Evolutionary conservation across 1,284 basidiomycete genomes (phyloP).

Genomic region (Albatrellus sp.): DNA sequence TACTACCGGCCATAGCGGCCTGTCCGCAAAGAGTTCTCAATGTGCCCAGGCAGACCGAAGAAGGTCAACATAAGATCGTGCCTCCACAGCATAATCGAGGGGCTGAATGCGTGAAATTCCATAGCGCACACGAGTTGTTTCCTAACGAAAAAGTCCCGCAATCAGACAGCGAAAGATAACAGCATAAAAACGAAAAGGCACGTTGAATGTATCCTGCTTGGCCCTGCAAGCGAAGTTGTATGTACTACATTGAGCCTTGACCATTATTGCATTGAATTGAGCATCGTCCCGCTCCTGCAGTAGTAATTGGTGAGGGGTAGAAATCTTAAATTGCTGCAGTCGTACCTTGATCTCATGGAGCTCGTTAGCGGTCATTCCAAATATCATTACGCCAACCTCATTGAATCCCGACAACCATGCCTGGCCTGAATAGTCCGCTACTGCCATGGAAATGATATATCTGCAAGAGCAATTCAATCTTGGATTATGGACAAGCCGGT

Average conservation of each 20-base stretch:
- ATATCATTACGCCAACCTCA: slow-evolving; percentile 71
- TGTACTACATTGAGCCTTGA: slow-evolving; percentile 54
- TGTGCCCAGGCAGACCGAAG: slow-evolving; percentile 29
- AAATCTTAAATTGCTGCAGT: slow-evolving; percentile 3
- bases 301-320: slow-evolving; percentile 2
- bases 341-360: slow-evolving; percentile 60
- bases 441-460: slow-evolving; percentile 84
- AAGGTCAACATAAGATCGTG: slow-evolving; percentile 43
- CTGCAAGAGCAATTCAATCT: slow-evolving; percentile 25
- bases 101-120: slow-evolving; percentile 57
- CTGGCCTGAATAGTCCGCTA: slow-evolving; percentile 82
- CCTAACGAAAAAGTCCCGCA: slow-evolving; percentile 28
- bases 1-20: too few relatives aligned
- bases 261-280: slow-evolving; percentile 51
- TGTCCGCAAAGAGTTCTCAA: slow-evolving; percentile 10
- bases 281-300: slow-evolving; percentile 53
- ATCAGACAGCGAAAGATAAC: slow-evolving; percentile 1
- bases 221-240: slow-evolving; percentile 85
- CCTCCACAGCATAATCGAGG: slow-evolving; percentile 69
- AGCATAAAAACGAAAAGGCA: slow-evolving; percentile 23
- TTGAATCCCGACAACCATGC: slow-evolving; percentile 96
- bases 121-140: slow-evolving; percentile 70
- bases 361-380: slow-evolving; percentile 77
- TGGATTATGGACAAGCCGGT: background rate
- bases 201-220: slow-evolving; percentile 80